Evolutionary conservation across 2,329 filamentous ascomycete genomes (phyloP), one percentile per base, ranked within the genome.

Genomic region (Alternaria postmessia): DNA sequence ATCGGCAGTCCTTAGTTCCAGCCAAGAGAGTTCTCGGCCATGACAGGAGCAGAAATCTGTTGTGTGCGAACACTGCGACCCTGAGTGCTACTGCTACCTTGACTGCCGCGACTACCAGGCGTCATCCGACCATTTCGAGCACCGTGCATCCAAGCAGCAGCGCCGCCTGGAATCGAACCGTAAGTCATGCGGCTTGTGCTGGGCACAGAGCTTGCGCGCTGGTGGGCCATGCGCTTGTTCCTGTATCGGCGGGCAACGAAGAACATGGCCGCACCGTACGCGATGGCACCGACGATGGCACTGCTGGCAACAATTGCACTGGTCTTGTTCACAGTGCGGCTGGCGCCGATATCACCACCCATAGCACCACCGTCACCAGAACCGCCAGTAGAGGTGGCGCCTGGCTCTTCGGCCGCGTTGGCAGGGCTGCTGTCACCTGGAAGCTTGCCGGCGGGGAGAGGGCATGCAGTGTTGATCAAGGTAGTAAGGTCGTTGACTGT

Each of bases 211-310:
- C 88, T 92, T 53, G 89, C 85, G 61, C 93, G 91, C 73, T 89
- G 87, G 81, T 96, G 92, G 51, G 88, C 83, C 76, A 91, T 87
- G 80, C 88, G 90, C 85, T 91, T 93, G 82, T 91, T 90, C 85
- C 94, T 92, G 86, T 97, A 97, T 61, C 94, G 88, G 63, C 93
- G 89, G 51, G 94, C 94, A 67, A 97, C 88, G 73, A 95, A 89
- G 82, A 97, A 94, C 94, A 97, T 97, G 77, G 92, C 93, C 12
- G 91, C 92, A 74, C 93, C 94, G 69, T 97, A 97, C n/a, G 93
- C 89, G 51, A 89, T 91, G 42, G 92, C 92, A 73, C 93, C 89
- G 43, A 87, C 86, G 32, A 94, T 87, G 26, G 92, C 90, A 71
- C 92, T 92, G 22, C 92, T 85, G 57, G 90, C 92, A 72, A 97